Evolutionary conservation across 1,139 yeast genomes (phyloP), one percentile per base, ranked within the genome.

Genomic region (Geotrichum europaeum): DNA sequence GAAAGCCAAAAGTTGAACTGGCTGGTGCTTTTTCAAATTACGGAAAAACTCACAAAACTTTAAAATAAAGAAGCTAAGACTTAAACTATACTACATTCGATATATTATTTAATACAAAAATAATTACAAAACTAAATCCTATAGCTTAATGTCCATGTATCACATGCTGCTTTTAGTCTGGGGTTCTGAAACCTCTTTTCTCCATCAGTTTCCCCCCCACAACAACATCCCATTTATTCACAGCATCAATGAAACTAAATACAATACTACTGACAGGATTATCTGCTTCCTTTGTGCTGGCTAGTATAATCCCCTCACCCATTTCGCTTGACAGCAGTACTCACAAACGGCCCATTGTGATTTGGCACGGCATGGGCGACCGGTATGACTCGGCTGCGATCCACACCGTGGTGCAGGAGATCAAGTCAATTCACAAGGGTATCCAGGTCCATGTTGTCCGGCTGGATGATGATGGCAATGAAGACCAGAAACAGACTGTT

Each of bases 321-420:
- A 15, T n/a, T n/a, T n/a, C 20, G 10, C 22, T 9, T 1, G 18
- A n/a, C 5, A 40, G 22, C 47, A 40, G 7, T n/a, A n/a, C 47
- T 40, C 47, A 40, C 47, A 40, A 40, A n/a, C 20, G 70, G 18
- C 91, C 92, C 0, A 80, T 88, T 2, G 89, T 89, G 2, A 69
- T 89, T 51, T 89, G 96, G 96, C 96, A 89, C 68, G 96, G 96
- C 0, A 78, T 89, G 68, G 95, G 96, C 0, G 96, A 89, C 70
- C 78, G 82, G 22, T 88, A 84, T 69, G 82, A 86, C 68, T 84
- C 91, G 0, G 73, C 81, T 0, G 84, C 87, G 0, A 83, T 87
- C 76, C 74, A 73, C 49, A 71, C 77, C n/a, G 81, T 81, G 2
- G 72, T 75, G 4, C 78, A 77, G 1, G 65, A 81, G 0, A 74